Base-by-base conservation (phyloP, 306 rosid genomes). In the Quercus aquifolioides region DNA sequence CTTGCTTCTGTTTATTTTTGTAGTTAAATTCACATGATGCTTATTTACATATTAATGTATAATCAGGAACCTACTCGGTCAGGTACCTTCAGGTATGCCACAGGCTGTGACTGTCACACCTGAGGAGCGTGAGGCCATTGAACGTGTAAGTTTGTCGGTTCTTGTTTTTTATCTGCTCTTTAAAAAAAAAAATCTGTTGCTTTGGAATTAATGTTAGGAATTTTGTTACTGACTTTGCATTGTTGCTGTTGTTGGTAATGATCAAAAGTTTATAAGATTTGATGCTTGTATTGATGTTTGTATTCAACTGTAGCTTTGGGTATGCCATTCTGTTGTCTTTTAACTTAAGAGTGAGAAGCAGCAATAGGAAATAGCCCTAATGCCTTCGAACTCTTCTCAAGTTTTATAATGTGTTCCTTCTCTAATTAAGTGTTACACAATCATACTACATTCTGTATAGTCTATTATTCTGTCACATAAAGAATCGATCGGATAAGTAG, bases 71-170 rank as follows among this genome's bases (percentile, higher is more conserved):
- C 0, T 83, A 73, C 80, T 92, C 68, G 97, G 95, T 54, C 89
- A 94, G 73, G 79, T 88, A 78, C 89, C 89, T 78, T 75, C 71
- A 64, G 89, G 83, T 8, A 79, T 88, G 92, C 97, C 94, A 17
- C 97, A 90, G 83, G 55, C 97, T 41, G 82, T 91, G 68, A 77
- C 91, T 43, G 97, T 94, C 72, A 92, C 97, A 64, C 92, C 99
- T 4, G 99, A 90, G 87, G 99, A 94, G 90, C 95, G 91, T 43
- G 83, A 88, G 77, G 98, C 98, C 43, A 90, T 94, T 79, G 95
- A 91, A 77, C 98, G 99, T 51, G 99, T 95, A 88, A 87, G 97
- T 90, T 79, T 69, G 28, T 19, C 4, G 4, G 17, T 23, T 33
- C 52, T n/a, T 3, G 20, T 35, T 35, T n/a, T 18, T 7, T 3